phyloP scores from a whole-genome alignment of 495 filamentous ascomycete genomes.

The Hypoxylon cercidicola region DNA sequence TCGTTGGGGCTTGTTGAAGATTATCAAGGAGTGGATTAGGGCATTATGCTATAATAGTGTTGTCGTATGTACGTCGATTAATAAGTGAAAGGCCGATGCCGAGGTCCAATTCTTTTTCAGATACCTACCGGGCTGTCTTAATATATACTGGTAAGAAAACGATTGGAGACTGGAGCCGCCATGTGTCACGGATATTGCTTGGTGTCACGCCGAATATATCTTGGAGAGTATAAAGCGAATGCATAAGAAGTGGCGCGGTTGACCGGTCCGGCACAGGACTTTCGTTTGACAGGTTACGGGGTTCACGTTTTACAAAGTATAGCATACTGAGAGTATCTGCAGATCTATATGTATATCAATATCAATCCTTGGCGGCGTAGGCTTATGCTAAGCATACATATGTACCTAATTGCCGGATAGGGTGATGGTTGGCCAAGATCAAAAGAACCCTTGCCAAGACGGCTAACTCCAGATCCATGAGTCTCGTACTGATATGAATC shows the following conservation, averaged over 20 bases:
- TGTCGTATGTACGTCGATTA: background rate
- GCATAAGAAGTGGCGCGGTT: conserved; percentile 15
- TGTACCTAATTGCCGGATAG: too few relatives aligned
- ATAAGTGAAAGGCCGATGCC: too few relatives aligned
- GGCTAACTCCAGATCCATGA: too few relatives aligned
- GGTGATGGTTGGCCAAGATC: too few relatives aligned
- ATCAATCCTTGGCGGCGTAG: too few relatives aligned
- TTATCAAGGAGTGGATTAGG: background rate
- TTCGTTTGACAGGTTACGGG: background rate
- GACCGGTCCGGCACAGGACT: conserved; percentile 11
- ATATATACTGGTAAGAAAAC: conserved; percentile 6
- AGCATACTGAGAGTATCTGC: background rate
- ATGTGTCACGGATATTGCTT: conserved; percentile 11
- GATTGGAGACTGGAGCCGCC: conserved; percentile 11
- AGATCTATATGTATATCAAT: too few relatives aligned
- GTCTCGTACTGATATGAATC: too few relatives aligned
- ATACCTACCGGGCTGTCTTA: background rate
- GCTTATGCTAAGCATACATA: too few relatives aligned
- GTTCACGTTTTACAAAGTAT: background rate
- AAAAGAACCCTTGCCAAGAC: too few relatives aligned
- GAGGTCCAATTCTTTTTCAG: too few relatives aligned
- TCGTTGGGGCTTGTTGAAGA: background rate
- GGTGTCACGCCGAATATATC: background rate
- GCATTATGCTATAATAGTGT: background rate
- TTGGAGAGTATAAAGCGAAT: conserved; percentile 8